These are phyloP conservation scores for Phytopythium kandeliae DNA, from an alignment of 352 stramenopile species.

Conservation along the genomic window DNA sequence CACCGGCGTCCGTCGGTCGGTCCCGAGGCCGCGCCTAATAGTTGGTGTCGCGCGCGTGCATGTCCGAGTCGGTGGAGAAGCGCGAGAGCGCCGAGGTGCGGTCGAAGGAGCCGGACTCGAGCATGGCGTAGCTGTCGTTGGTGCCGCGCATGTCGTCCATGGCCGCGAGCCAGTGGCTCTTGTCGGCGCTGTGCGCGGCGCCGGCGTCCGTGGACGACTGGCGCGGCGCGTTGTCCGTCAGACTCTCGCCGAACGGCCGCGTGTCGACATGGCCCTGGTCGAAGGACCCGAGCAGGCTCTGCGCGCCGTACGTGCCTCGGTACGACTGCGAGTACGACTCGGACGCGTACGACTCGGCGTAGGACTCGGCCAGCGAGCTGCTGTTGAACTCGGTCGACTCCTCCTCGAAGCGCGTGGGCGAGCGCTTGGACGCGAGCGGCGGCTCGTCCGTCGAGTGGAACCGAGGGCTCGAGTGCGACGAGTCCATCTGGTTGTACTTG, in stretches of 20 bases:
- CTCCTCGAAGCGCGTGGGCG: constrained; percentile 42
- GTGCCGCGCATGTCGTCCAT: constrained; percentile 81
- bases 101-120: constrained; percentile 69
- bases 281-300: constrained; percentile 50
- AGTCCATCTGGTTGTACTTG: constrained; percentile 14
- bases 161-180: constrained; percentile 55
- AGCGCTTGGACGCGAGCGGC: constrained; percentile 32
- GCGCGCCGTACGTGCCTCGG: constrained; percentile 38
- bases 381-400: constrained; percentile 49
- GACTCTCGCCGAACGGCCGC: constrained; percentile 12
- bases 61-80: constrained; percentile 72
- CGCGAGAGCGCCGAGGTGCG: constrained; percentile 63
- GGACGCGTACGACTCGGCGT: constrained; percentile 53
- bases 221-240: constrained; percentile 13
- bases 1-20: neutral
- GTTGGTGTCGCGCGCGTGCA: constrained; percentile 16
- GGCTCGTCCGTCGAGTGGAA: constrained; percentile 32
- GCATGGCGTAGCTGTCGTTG: constrained; percentile 80
- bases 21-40: neutral
- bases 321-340: constrained; percentile 41
- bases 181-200: constrained; percentile 11
- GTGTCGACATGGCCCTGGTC: constrained; percentile 27
- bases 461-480: constrained; percentile 19
- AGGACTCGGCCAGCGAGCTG: constrained; percentile 46
- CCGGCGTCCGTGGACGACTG: constrained; percentile 14